Conservation (phyloP, 768 basidiomycete species). For the Dentipellis sp. region DNA sequence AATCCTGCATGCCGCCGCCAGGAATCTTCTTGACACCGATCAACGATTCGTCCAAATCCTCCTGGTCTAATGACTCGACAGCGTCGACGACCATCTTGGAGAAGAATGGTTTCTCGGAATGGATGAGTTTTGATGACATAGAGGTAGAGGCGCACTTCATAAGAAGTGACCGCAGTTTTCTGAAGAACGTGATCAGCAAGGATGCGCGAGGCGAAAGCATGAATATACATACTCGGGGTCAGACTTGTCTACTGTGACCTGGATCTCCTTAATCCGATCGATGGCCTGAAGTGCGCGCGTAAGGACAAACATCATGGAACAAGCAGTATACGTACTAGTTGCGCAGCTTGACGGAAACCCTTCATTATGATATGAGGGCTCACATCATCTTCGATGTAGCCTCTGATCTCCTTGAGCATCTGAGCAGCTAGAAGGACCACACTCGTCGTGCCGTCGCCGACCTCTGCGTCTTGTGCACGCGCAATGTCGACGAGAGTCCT, state of each 20-base stretch:
- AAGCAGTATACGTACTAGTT: constrained; percentile 52
- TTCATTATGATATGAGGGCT: constrained; percentile 98
- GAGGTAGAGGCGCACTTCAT: constrained; percentile 97
- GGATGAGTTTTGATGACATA: constrained; percentile 99
- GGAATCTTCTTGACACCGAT: constrained; percentile 98
- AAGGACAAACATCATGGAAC: constrained; percentile 1
- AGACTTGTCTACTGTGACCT: constrained; percentile 82
- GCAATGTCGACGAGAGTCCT: constrained; percentile 98
- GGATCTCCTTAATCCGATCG: constrained; percentile 81
- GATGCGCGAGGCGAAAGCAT: not conserved
- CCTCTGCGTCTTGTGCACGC: constrained; percentile 95
- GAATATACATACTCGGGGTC: constrained; percentile 69
- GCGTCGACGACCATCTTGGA: constrained; percentile 98
- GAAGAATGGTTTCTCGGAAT: constrained; percentile 98
- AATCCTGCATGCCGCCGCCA: constrained; percentile 97
- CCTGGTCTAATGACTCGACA: constrained; percentile 84
- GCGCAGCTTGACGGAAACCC: constrained; percentile 81
- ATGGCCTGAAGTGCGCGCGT: constrained; percentile 48
- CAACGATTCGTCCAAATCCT: constrained; percentile 89
- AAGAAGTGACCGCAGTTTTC: constrained; percentile 87
- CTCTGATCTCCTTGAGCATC: constrained; percentile 84
- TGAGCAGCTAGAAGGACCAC: constrained; percentile 94
- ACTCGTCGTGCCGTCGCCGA: constrained; percentile 96
- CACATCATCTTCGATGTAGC: constrained; percentile 93
- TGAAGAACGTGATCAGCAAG: constrained; percentile 22